Base-by-base conservation (phyloP, 176 grass and related monocot genomes). In the Ensete ventricosum region DNA sequence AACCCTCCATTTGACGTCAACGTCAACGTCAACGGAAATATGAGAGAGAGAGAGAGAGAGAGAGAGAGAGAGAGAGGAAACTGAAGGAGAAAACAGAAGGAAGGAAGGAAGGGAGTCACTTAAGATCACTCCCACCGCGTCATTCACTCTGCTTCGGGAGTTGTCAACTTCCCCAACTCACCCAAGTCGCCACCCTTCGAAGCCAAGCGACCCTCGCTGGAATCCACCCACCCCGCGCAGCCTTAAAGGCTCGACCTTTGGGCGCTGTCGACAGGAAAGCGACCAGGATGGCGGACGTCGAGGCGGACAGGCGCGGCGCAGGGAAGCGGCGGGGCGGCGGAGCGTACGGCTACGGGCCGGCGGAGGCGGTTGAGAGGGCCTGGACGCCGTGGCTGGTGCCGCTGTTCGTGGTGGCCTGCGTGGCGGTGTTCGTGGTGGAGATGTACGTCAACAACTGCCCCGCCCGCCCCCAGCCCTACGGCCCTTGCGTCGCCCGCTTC, bases 361-460 rank as follows among this genome's bases (percentile, higher is more conserved):
- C 65, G 84, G 81, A 29, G 0, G 1, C 9, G 62, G 86, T 82
- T 76, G 82, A 91, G 11, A 67, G 86, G 1, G 77, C 68, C 77
- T 99, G 90, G 95, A 87, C 81, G 80, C 81, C 95, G 58, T 94
- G 90, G 88, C 49, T 99, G 24, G 95, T 99, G 66, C 95, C 95
- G 73, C 79, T 88, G 55, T 57, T 94, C 34, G 83, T 99, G 53
- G 77, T 91, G 17, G 88, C 86, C 11, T 89, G 95, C 82, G 77
- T 99, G 22, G 90, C 73, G 10, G 86, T 99, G n/a, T 99, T 99
- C 84, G 72, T 80, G 74, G 82, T 89, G n/a, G 90, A 94, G 95
- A 99, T 99, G 90, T 90, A 85, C 60, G 80, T 94, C 75, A 99
- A 99, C 80, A 78, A 99, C 82, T 99, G 95, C 84, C 86, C 88